phyloP scores from a whole-genome alignment of 345 rosid species.

The Syzygium aromaticum region DNA sequence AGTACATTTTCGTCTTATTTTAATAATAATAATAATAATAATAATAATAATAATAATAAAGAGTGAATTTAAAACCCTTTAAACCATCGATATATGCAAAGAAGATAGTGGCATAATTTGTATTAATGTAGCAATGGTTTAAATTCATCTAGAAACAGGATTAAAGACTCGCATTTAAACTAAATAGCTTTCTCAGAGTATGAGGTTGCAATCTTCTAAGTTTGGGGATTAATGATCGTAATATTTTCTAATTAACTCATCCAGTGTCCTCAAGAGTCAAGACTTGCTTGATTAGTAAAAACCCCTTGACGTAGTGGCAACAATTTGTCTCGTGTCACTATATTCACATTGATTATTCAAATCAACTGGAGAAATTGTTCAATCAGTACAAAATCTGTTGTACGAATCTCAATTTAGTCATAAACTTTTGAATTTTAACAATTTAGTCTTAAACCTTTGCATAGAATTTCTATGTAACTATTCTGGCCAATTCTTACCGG shows the following conservation, averaged over 20 bases:
- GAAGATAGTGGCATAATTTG: not conserved
- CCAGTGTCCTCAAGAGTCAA: not conserved
- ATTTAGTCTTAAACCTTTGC: not conserved
- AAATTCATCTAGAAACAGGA: not conserved
- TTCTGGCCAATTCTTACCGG: accelerated
- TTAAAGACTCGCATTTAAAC: not conserved
- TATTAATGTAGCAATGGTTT: not conserved
- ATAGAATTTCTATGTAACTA: accelerated
- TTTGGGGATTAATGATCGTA: not conserved
- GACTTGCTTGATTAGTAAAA: accelerated
- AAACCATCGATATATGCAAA: not conserved
- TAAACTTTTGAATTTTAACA: accelerated
- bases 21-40: not conserved
- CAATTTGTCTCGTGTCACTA: not conserved
- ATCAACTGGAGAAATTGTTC: not conserved
- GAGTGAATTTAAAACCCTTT: not conserved
- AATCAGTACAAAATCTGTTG: not conserved
- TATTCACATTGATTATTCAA: not conserved
- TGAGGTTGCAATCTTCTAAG: not conserved
- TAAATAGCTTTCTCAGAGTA: not conserved
- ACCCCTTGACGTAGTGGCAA: not conserved
- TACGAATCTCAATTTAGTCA: accelerated
- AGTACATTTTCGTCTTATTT: not conserved
- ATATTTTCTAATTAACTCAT: not conserved
- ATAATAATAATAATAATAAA: not conserved